Percentiles rank a stretch among this genome's conserved stretches.
phyloP scores from a whole-genome alignment of 2,329 filamentous ascomycete species.

The Macrophomina pseudophaseolina region DNA sequence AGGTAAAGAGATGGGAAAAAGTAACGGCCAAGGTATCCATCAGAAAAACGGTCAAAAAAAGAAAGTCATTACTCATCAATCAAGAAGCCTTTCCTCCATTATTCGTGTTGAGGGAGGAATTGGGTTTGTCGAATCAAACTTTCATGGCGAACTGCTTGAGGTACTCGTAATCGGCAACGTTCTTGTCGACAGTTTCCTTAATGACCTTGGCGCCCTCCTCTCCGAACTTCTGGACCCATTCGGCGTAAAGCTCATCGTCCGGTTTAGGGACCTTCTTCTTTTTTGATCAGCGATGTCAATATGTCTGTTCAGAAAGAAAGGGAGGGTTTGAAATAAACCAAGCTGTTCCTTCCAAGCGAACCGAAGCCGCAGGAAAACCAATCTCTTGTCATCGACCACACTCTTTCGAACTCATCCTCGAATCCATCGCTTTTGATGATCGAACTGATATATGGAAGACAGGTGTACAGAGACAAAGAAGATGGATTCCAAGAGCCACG shows the following conservation, averaged over 20 bases:
- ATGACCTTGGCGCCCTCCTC: slow-evolving; percentile 73
- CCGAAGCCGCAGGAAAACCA: background rate
- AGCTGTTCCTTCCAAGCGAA: slow-evolving; percentile 6
- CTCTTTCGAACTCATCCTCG: slow-evolving; percentile 15
- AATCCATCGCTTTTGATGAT: background rate
- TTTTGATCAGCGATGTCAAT: slow-evolving; percentile 26
- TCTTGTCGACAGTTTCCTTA: slow-evolving; percentile 71
- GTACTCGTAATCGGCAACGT: slow-evolving; percentile 78
- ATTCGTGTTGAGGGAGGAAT: background rate
- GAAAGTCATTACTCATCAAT: slow-evolving; percentile 9
- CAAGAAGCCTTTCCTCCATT: background rate
- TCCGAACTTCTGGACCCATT: slow-evolving; percentile 78
- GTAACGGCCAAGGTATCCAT: background rate
- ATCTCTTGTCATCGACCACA: background rate
- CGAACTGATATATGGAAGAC: slow-evolving; percentile 18
- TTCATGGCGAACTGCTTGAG: slow-evolving; percentile 77
- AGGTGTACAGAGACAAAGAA: slow-evolving; percentile 11
- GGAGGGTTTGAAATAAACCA: background rate
- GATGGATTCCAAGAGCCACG: background rate
- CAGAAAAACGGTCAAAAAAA: slow-evolving; percentile 10
- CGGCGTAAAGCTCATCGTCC: slow-evolving; percentile 68
- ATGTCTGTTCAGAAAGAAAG: slow-evolving; percentile 7
- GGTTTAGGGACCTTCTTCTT: slow-evolving; percentile 67
- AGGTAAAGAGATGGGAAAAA: background rate
- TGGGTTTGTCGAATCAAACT: slow-evolving; percentile 24